Conservation (phyloP, 2,329 filamentous ascomycete species). For the Leptodontidium sp. region DNA sequence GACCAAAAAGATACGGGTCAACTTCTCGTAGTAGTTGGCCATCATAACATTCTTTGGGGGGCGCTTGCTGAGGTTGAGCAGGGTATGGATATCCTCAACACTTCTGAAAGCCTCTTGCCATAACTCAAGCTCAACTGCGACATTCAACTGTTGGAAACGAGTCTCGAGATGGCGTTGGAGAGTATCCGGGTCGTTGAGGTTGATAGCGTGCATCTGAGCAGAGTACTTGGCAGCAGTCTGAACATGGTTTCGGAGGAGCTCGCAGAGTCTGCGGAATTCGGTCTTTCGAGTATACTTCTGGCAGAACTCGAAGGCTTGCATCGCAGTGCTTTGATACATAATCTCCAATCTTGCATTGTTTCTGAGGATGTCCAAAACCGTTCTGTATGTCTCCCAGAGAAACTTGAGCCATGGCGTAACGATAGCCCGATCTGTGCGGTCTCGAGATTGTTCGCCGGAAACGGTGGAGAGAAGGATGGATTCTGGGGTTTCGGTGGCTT, state of each 20-base stretch:
- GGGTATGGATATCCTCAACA: slow-evolving; percentile 97
- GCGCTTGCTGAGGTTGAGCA: slow-evolving; percentile 96
- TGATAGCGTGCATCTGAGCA: slow-evolving; percentile 98
- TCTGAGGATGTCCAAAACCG: slow-evolving; percentile 96
- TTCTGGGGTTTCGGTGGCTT: slow-evolving; percentile 96
- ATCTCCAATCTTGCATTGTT: slow-evolving; percentile 98
- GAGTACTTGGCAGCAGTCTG: slow-evolving; percentile 99
- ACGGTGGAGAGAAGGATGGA: slow-evolving; percentile 98
- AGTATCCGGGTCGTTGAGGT: slow-evolving; percentile 96
- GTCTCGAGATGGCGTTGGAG: slow-evolving; percentile 97
- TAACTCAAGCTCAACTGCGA: slow-evolving; percentile 95
- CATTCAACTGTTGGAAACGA: slow-evolving; percentile 97
- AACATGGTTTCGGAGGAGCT: slow-evolving; percentile 97
- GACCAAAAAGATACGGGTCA: slow-evolving; percentile 97
- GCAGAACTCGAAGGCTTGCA: slow-evolving; percentile 99
- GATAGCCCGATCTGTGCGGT: slow-evolving; percentile 96
- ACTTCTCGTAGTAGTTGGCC: slow-evolving; percentile 99
- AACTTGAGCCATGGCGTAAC: slow-evolving; percentile 99
- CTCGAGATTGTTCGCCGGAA: slow-evolving; percentile 95
- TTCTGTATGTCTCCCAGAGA: slow-evolving; percentile 98
- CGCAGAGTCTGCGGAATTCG: slow-evolving; percentile 97
- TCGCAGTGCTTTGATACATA: slow-evolving; percentile 97
- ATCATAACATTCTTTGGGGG: slow-evolving; percentile 99
- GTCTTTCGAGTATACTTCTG: slow-evolving; percentile 98
- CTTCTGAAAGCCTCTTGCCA: slow-evolving; percentile 99